A percentile compares a stretch with the other conserved stretches of the same genome.
phyloP scores from a whole-genome alignment of 495 filamentous ascomycete species.

The Friedmanniomyces endolithicus region DNA sequence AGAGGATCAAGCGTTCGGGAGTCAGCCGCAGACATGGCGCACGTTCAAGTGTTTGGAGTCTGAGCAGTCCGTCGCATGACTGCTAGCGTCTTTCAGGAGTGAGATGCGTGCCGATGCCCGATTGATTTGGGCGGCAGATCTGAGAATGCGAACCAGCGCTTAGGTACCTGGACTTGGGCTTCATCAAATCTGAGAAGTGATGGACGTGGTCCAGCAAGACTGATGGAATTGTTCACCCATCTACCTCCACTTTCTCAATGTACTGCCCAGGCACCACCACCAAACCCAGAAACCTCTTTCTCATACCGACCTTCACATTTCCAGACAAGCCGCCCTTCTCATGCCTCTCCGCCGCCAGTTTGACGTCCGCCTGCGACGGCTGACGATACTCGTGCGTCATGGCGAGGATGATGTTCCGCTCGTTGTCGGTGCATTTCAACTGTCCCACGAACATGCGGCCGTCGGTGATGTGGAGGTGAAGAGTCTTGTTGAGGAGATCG shows the following conservation, averaged over 20 bases:
- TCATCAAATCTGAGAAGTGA: not conserved
- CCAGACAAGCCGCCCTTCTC: slow-evolving; percentile 17
- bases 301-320: slow-evolving; percentile 55
- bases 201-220: no score
- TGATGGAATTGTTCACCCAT: slow-evolving; percentile 45
- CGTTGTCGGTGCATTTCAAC: slow-evolving; percentile 91
- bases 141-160: no score
- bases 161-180: no score
- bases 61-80: no score
- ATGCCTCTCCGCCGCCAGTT: slow-evolving; percentile 26
- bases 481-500: slow-evolving; percentile 46
- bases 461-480: slow-evolving; percentile 75
- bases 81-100: no score
- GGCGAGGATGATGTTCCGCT: slow-evolving; percentile 74
- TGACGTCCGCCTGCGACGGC: slow-evolving; percentile 42
- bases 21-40: no score
- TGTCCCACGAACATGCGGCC: slow-evolving; percentile 75
- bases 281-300: slow-evolving; percentile 72
- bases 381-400: slow-evolving; percentile 78
- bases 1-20: no score
- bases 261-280: slow-evolving; percentile 81
- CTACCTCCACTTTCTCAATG: slow-evolving; percentile 78
- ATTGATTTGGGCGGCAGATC: no score
- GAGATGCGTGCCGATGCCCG: no score
- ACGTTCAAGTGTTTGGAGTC: no score